Conservation (phyloP, 2,329 filamentous ascomycete species). For the Ophiostoma sp. region DNA sequence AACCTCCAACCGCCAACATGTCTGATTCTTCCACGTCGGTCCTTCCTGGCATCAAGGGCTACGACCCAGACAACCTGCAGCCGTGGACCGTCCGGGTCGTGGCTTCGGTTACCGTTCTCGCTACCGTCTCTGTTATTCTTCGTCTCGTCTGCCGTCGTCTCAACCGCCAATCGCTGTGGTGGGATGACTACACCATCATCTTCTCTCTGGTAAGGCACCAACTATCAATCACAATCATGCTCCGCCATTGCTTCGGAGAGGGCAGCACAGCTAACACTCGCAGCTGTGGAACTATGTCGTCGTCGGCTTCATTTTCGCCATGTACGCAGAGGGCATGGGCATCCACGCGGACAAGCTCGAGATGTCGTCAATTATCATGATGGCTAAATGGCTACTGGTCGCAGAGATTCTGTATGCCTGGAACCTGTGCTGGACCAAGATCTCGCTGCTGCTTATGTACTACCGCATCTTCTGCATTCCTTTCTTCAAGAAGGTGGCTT, state of each 20-base stretch:
- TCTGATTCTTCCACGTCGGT: neutral
- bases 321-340: slow-evolving; percentile 11
- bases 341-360: slow-evolving; percentile 12
- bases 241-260: neutral
- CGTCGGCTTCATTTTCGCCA: slow-evolving; percentile 13
- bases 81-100: slow-evolving; percentile 13
- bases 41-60: slow-evolving; percentile 14
- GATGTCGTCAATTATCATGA: neutral
- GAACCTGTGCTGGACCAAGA: slow-evolving; percentile 12
- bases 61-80: slow-evolving; percentile 10
- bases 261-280: neutral
- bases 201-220: slow-evolving; percentile 2
- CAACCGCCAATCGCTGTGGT: slow-evolving; percentile 6
- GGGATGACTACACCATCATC: slow-evolving; percentile 7
- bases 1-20: neutral
- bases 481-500: slow-evolving; percentile 6
- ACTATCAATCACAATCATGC: neutral
- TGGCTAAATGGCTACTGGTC: slow-evolving; percentile 7
- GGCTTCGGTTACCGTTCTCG: slow-evolving; percentile 5
- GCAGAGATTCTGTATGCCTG: slow-evolving; percentile 13
- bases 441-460: slow-evolving; percentile 15
- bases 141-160: slow-evolving; percentile 2
- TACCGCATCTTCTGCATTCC: slow-evolving; percentile 15
- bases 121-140: neutral
- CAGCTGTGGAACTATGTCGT: slow-evolving; percentile 9